These are phyloP conservation scores for Hansenula anomala DNA, from an alignment of 1,139 yeast genomes.

Conservation along the genomic window DNA sequence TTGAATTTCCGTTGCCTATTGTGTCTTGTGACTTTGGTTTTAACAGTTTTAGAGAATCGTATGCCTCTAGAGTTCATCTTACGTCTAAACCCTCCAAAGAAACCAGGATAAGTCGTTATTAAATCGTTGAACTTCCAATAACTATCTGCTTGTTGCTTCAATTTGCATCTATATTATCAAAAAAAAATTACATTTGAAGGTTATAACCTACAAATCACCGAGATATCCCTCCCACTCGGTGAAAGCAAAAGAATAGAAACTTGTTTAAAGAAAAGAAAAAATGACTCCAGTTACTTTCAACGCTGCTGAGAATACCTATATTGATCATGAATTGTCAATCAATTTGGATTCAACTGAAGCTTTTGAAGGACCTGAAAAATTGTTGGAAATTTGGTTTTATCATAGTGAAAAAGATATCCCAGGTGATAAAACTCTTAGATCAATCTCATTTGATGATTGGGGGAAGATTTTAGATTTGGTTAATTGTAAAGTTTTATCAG, in stretches of 20 bases:
- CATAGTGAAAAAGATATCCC: constrained; percentile 36
- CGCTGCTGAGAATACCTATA: constrained; percentile 37
- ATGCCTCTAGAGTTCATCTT: constrained; percentile 3
- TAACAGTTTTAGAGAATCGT: neutral
- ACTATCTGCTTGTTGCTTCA: too few species aligned
- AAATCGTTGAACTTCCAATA: too few species aligned
- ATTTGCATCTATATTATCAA: neutral
- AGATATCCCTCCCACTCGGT: constrained; percentile 15
- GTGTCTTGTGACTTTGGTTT: neutral
- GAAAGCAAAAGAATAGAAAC: neutral
- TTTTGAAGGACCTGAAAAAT: constrained; percentile 96
- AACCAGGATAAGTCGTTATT: constrained; percentile 5
- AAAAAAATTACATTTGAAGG: neutral
- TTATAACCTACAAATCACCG: constrained; percentile 7
- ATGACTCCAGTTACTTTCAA: constrained; percentile 22
- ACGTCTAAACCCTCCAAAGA: constrained; percentile 5
- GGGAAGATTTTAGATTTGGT: constrained; percentile 72
- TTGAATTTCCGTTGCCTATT: too few species aligned
- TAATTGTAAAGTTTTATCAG: constrained; percentile 83
- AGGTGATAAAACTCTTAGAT: constrained; percentile 44
- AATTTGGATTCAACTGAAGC: constrained; percentile 84
- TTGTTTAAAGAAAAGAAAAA: constrained; percentile 11
- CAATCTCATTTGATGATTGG: constrained; percentile 66
- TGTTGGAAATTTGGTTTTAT: constrained; percentile 87
- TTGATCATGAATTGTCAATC: constrained; percentile 76